phyloP scores from a whole-genome alignment of 1,284 basidiomycete genomes.

The Lignosus rhinocerotis region DNA sequence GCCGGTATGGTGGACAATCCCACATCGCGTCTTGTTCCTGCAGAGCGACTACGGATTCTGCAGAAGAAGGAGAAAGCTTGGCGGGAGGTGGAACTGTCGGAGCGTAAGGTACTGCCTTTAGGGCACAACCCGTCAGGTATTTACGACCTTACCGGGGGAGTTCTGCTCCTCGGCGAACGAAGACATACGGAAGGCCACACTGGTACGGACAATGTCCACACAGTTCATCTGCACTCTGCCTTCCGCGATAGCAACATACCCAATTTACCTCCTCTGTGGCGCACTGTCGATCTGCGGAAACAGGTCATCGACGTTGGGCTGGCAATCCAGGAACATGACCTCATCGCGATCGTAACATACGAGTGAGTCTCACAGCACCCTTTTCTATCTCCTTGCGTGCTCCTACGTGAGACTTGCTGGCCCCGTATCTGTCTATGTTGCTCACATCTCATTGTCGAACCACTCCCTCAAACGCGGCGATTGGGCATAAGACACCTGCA shows the following conservation, averaged over 20 bases:
- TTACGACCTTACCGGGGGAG: constrained; percentile 44
- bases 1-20: constrained; percentile 36
- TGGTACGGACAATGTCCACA: constrained; percentile 17
- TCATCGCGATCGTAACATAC: constrained; percentile 42
- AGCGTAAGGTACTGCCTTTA: constrained; percentile 7
- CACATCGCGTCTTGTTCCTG: constrained; percentile 22
- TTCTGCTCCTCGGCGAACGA: constrained; percentile 40
- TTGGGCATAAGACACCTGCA: too few relatives aligned
- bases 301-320: constrained; percentile 40
- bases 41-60: constrained; percentile 34
- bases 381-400: neutral
- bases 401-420: too few relatives aligned
- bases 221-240: constrained; percentile 10
- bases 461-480: too few relatives aligned
- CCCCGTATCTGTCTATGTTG: too few relatives aligned
- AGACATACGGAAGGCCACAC: constrained; percentile 3
- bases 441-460: too few relatives aligned
- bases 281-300: constrained; percentile 31
- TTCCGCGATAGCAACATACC: neutral
- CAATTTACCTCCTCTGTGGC: constrained; percentile 30
- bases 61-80: constrained; percentile 16
- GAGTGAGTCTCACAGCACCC: constrained; percentile 28
- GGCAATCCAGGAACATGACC: constrained; percentile 46
- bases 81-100: constrained; percentile 26
- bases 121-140: constrained; percentile 32